A percentile compares a stretch with the other conserved stretches of the same genome.
These are phyloP conservation scores for Aegilops tauschii DNA, from an alignment of 176 grass and related monocot genomes.

Conservation along the genomic window DNA sequence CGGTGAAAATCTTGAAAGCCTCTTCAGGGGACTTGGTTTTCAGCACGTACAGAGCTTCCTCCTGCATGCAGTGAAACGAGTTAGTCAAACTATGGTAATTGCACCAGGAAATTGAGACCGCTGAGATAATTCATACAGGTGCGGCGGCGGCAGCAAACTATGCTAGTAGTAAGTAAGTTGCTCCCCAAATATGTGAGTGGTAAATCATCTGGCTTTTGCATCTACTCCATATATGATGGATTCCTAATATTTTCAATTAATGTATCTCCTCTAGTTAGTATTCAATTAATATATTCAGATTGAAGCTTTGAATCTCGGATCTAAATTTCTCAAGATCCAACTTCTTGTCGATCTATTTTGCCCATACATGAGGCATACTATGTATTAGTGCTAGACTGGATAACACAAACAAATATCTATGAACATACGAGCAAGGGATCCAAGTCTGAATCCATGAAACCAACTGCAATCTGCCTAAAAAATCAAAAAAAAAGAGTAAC, in stretches of 20 bases:
- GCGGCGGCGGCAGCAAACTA: not conserved
- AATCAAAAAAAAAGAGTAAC: not conserved
- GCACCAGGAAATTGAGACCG: not conserved
- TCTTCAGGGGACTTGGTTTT: slow-evolving; percentile 29
- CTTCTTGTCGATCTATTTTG: not conserved
- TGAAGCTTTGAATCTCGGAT: not conserved
- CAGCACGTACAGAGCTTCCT: slow-evolving; percentile 42
- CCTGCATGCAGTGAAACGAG: slow-evolving; percentile 9
- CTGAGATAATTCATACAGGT: not conserved
- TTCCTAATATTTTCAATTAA: not conserved
- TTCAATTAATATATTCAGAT: not conserved
- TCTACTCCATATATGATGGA: not conserved
- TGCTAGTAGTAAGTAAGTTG: not conserved
- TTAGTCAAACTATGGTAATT: slow-evolving; percentile 24
- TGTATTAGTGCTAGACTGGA: not conserved
- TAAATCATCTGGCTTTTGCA: not conserved
- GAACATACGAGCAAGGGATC: not conserved
- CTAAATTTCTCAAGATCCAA: not conserved
- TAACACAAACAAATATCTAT: not conserved
- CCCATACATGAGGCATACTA: not conserved
- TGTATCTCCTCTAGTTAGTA: not conserved
- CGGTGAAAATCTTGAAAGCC: slow-evolving; percentile 25
- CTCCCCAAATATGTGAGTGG: not conserved
- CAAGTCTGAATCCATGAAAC: not conserved
- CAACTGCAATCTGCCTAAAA: not conserved